Evolutionary conservation across 345 rosid species (phyloP), one percentile per base, ranked within the genome.

Genomic region (Salix caprea): DNA sequence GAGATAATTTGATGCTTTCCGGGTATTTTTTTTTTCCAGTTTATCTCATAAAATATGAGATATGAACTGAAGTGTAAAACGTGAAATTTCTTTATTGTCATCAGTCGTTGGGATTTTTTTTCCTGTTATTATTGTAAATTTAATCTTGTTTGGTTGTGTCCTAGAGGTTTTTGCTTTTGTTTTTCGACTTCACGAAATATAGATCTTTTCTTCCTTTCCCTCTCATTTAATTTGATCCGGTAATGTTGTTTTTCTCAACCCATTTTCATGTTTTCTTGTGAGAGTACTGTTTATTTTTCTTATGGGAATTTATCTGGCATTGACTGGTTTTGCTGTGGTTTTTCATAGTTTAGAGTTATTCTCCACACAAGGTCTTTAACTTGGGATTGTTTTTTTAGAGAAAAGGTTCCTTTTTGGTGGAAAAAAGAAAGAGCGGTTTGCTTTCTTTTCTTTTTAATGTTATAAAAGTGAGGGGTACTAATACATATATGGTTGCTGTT

Each of bases 331-430:
- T 69, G 7, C 30, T 46, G 56, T 24, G 68, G 28, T 56, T 34
- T 69, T 56, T 75, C 50, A 26, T 50, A 52, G 28, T 52, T 69
- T 64, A 36, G 14, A 37, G 44, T 70, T 61, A 39, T 69, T 71
- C 65, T 71, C 72, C 65, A 9, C 65, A 50, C 70, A 37, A 70
- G 71, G 60, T 46, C 70, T 54, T 78, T 66, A 21, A 67, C 67
- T 66, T 52, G 76, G 71, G 67, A 78, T 78, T 78, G 70, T 26
- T 42, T 72, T 71, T 77, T 71, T 13, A 36, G 40, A 54, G 19
- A 52, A 70, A 72, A 78, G 15, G 44, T 24, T 72, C 21, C 50
- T 40, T 67, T 36, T 73, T 62, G 36, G 67, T 56, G 73, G 66
- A 21, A 66, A 77, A 71, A 76, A 68, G 46, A 42, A 40, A 42